Evolutionary conservation across 129 eudicot genomes (phyloP).

Genomic region (Smallanthus sonchifolius): DNA sequence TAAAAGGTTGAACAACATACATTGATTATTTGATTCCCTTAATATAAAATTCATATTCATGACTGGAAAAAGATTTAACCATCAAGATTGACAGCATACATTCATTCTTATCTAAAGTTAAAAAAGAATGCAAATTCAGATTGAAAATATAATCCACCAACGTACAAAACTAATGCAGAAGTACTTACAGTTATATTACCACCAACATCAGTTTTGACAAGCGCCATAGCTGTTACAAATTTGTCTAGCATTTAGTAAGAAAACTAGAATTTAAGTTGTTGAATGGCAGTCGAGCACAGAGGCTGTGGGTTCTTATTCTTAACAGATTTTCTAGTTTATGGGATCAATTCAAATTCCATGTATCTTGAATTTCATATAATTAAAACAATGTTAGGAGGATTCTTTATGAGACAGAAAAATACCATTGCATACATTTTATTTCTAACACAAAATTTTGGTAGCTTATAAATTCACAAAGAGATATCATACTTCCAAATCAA

Average conservation of each 20-base stretch:
- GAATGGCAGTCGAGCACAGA: not conserved
- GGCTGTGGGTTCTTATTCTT: not conserved
- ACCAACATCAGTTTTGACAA: constrained; percentile 78
- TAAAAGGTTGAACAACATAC: not conserved
- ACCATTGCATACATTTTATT: not conserved
- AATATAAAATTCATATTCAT: not conserved
- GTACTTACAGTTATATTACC: constrained; percentile 74
- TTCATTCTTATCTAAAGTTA: not conserved
- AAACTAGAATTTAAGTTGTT: constrained; percentile 7
- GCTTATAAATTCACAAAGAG: too few species aligned
- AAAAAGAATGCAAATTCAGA: not conserved
- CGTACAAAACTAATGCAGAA: not conserved
- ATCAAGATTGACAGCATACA: not conserved
- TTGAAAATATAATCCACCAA: not conserved
- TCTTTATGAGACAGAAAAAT: not conserved
- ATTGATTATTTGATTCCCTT: not conserved
- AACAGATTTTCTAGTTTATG: not conserved
- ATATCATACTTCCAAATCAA: not conserved
- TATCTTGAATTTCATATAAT: not conserved
- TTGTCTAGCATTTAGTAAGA: constrained; percentile 45
- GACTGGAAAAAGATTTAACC: not conserved
- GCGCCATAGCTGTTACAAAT: constrained; percentile 78
- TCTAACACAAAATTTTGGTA: not conserved
- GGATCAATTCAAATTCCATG: not conserved
- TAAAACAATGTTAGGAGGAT: not conserved